A percentile compares a stretch with the other conserved stretches of the same genome.
These are phyloP conservation scores for Eucommia ulmoides DNA, from an alignment of 257 asterid species.

Conservation along the genomic window DNA sequence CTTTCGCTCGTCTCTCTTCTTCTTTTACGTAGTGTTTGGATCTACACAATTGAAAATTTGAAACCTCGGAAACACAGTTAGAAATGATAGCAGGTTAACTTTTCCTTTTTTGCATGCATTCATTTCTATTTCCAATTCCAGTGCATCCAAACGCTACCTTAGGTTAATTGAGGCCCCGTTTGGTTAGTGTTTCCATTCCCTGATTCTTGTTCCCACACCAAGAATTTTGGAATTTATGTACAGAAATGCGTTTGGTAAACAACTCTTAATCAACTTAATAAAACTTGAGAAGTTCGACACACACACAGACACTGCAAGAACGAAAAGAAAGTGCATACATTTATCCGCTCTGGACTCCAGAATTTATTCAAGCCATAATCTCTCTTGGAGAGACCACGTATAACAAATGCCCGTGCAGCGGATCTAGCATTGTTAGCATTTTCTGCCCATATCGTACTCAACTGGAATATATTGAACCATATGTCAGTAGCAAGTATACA, in stretches of 20 bases:
- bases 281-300: neutral
- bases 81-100: too few species aligned
- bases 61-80: too few species aligned
- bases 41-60: too few species aligned
- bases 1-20: neutral
- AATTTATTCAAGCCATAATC: slow-evolving; percentile 71
- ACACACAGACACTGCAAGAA: slow-evolving; percentile 1
- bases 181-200: too few species aligned
- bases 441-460: slow-evolving; percentile 94
- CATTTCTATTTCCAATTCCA: too few species aligned
- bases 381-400: slow-evolving; percentile 79
- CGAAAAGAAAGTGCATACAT: slow-evolving; percentile 31
- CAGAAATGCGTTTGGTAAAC: neutral
- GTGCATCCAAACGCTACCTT: neutral
- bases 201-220: too few species aligned
- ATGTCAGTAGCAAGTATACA: too few species aligned
- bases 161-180: neutral
- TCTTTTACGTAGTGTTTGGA: neutral
- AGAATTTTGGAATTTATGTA: neutral
- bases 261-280: too few species aligned
- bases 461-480: slow-evolving; percentile 25
- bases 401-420: slow-evolving; percentile 74
- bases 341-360: slow-evolving; percentile 61
- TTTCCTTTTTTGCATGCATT: too few species aligned
- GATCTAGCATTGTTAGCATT: slow-evolving; percentile 86